phyloP scores from a whole-genome alignment of 2,329 filamentous ascomycete species.

The Botrytis medusae region DNA sequence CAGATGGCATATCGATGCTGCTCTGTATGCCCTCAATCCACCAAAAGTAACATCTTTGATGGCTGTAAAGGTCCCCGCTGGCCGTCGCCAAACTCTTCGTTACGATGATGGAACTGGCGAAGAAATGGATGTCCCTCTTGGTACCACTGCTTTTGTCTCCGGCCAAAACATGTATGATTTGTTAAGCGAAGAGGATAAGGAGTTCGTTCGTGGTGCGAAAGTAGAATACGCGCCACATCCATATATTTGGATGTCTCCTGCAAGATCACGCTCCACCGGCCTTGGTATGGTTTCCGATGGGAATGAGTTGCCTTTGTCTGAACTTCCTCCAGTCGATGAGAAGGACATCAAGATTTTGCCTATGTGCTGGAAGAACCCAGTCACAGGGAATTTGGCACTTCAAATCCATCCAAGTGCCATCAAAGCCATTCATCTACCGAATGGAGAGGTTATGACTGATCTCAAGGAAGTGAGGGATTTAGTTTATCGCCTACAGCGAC shows the following conservation, averaged over 20 bases:
- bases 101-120: constrained; percentile 73
- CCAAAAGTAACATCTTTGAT: constrained; percentile 71
- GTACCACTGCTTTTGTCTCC: constrained; percentile 74
- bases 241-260: constrained; percentile 77
- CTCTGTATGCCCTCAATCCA: constrained; percentile 72
- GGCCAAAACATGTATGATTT: constrained; percentile 70
- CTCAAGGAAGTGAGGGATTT: constrained; percentile 63
- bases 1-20: constrained; percentile 79
- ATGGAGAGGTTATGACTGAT: constrained; percentile 69
- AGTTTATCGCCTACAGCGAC: constrained; percentile 71
- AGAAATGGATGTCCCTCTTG: constrained; percentile 65
- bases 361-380: constrained; percentile 76
- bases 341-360: constrained; percentile 70
- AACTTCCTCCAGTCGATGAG: constrained; percentile 65
- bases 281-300: constrained; percentile 69
- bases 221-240: constrained; percentile 78
- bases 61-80: constrained; percentile 69
- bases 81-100: constrained; percentile 63
- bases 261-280: constrained; percentile 65
- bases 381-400: constrained; percentile 66
- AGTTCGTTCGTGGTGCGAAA: constrained; percentile 63
- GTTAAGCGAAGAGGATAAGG: constrained; percentile 64
- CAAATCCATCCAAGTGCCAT: constrained; percentile 75
- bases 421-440: constrained; percentile 63
- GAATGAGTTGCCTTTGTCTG: constrained; percentile 57